Percentiles rank a stretch among this genome's conserved stretches.
These are phyloP conservation scores for Candida xyloterini DNA, from an alignment of 805 yeast genomes.

Conservation along the genomic window DNA sequence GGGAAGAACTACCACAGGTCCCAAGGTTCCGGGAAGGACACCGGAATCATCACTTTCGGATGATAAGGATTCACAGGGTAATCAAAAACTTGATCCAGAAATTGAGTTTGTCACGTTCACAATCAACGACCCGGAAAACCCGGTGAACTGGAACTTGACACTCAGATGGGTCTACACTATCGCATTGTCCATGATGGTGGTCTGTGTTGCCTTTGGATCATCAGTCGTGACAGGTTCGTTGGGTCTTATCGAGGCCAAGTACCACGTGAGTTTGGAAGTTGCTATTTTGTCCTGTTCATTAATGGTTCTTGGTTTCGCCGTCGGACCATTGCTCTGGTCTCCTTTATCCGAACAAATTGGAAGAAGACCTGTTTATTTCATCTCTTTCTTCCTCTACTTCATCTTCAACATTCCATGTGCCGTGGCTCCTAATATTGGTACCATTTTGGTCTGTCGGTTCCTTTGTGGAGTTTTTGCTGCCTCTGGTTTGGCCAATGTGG, in stretches of 20 bases:
- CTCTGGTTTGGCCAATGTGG: slow-evolving; percentile 81
- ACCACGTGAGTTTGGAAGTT: slow-evolving; percentile 71
- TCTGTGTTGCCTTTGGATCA: slow-evolving; percentile 91
- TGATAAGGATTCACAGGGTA: slow-evolving; percentile 23
- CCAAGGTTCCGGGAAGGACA: slow-evolving; percentile 24
- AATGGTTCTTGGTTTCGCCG: slow-evolving; percentile 84
- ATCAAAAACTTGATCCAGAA: slow-evolving; percentile 51
- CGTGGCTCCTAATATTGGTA: slow-evolving; percentile 75
- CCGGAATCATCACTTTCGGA: slow-evolving; percentile 28
- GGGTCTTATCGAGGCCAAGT: slow-evolving; percentile 60
- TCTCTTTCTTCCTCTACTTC: slow-evolving; percentile 70
- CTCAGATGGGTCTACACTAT: slow-evolving; percentile 67
- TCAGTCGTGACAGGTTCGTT: slow-evolving; percentile 88
- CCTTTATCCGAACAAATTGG: slow-evolving; percentile 86
- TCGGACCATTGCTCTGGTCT: slow-evolving; percentile 89
- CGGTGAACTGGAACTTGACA: slow-evolving; percentile 72
- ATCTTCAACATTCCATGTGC: slow-evolving; percentile 89
- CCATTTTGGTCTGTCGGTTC: slow-evolving; percentile 77
- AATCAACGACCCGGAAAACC: slow-evolving; percentile 81
- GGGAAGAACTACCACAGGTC: slow-evolving; percentile 46
- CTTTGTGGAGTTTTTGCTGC: slow-evolving; percentile 84
- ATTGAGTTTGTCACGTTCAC: slow-evolving; percentile 82
- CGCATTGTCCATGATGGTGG: slow-evolving; percentile 65
- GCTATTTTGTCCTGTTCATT: slow-evolving; percentile 76
- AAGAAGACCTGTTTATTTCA: slow-evolving; percentile 76